These are phyloP conservation scores for Corrigiola litoralis DNA, from an alignment of 179 eudicot species.

Conservation along the genomic window DNA sequence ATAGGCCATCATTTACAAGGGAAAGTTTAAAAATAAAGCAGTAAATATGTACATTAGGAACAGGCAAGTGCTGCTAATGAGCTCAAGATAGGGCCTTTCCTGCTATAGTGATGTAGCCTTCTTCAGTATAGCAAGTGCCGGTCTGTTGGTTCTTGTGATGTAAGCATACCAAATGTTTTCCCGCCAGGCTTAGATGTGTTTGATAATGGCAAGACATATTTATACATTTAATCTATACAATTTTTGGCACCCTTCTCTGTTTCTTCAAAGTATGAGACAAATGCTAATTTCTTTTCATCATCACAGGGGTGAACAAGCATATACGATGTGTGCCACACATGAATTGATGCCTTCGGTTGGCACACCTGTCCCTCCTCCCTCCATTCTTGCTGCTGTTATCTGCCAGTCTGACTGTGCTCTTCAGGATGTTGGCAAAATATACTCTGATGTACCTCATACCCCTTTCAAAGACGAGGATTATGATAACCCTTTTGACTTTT, in stretches of 20 bases:
- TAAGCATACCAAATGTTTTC: neutral
- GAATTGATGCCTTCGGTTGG: conserved; percentile 94
- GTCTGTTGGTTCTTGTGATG: neutral
- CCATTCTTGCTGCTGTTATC: conserved; percentile 72
- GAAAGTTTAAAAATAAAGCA: neutral
- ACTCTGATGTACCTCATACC: conserved; percentile 53
- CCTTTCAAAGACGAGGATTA: conserved; percentile 50
- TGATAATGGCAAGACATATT: neutral
- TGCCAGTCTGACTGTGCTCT: conserved; percentile 73
- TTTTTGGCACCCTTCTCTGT: neutral
- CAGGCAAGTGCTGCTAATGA: neutral
- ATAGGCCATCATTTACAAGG: no score
- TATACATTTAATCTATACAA: neutral
- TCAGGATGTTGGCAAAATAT: conserved; percentile 61
- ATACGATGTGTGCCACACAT: conserved; percentile 71
- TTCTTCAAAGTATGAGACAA: neutral
- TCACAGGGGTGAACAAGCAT: conserved; percentile 88
- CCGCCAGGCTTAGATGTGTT: neutral
- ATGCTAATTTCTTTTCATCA: conserved; percentile 29
- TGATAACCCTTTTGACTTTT: conserved; percentile 65
- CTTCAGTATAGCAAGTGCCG: neutral
- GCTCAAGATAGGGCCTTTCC: neutral
- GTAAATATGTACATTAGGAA: neutral
- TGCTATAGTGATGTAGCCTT: neutral
- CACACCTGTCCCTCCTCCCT: conserved; percentile 76